Evolutionary conservation across 2,329 filamentous ascomycete genomes (phyloP).

Genomic region (Fusarium staphyleae): DNA sequence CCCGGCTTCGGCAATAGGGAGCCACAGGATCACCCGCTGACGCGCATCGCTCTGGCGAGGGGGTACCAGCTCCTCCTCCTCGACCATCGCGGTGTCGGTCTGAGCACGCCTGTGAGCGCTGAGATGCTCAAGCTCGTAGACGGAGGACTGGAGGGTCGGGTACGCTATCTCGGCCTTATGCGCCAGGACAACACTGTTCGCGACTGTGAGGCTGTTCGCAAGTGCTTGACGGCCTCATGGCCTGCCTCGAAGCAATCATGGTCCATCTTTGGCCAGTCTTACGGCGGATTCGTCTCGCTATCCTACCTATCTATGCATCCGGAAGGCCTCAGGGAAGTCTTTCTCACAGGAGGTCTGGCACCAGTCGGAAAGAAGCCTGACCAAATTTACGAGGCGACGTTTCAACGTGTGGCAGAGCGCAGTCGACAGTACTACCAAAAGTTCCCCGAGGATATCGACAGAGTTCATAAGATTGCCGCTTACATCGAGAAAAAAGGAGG

Average conservation of each 20-base stretch:
- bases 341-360: slow-evolving; percentile 83
- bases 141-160: slow-evolving; percentile 72
- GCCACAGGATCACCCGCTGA: slow-evolving; percentile 76
- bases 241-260: slow-evolving; percentile 76
- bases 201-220: slow-evolving; percentile 86
- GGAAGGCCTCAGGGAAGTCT: slow-evolving; percentile 80
- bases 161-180: slow-evolving; percentile 82
- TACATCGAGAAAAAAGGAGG: slow-evolving; percentile 68
- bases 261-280: slow-evolving; percentile 89
- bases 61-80: slow-evolving; percentile 87
- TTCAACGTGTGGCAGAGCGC: slow-evolving; percentile 71
- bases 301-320: slow-evolving; percentile 86
- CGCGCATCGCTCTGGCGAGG: slow-evolving; percentile 73
- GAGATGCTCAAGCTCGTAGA: slow-evolving; percentile 66
- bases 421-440: slow-evolving; percentile 85
- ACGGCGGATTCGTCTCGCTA: slow-evolving; percentile 85
- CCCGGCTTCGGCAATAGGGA: slow-evolving; percentile 79
- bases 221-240: slow-evolving; percentile 73
- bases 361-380: slow-evolving; percentile 76
- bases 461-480: slow-evolving; percentile 70
- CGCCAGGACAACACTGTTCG: slow-evolving; percentile 89
- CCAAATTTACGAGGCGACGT: slow-evolving; percentile 77
- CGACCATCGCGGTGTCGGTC: slow-evolving; percentile 90
- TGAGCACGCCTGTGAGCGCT: slow-evolving; percentile 81
- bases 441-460: slow-evolving; percentile 78